These are phyloP conservation scores for Scutellaria barbata DNA, from an alignment of 257 asterid genomes.

Conservation along the genomic window DNA sequence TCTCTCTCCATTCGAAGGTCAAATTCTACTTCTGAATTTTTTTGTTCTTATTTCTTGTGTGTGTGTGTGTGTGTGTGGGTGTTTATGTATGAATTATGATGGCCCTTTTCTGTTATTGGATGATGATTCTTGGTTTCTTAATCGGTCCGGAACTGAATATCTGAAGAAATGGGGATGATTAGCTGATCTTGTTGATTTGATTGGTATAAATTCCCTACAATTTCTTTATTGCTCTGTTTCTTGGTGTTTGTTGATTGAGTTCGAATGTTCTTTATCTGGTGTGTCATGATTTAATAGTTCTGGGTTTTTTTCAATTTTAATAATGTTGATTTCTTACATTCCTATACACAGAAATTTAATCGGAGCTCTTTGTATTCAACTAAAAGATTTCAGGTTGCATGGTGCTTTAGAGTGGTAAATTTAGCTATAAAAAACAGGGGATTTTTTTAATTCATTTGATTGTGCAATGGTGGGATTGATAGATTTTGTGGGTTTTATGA, in stretches of 20 bases:
- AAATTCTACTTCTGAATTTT: too few relatives aligned
- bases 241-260: constrained; percentile 10
- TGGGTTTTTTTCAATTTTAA: neutral
- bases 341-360: neutral
- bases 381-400: constrained; percentile 8
- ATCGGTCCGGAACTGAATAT: constrained; percentile 14
- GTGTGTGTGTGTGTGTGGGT: too few relatives aligned
- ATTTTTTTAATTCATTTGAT: constrained; percentile 9
- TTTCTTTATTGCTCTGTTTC: constrained; percentile 24
- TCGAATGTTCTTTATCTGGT: constrained; percentile 7
- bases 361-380: neutral
- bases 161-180: neutral
- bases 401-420: constrained; percentile 16
- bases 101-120: neutral
- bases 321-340: neutral
- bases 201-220: neutral
- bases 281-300: neutral
- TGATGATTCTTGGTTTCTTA: constrained; percentile 1
- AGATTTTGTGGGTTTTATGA: constrained; percentile 7
- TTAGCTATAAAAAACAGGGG: neutral
- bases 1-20: neutral
- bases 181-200: neutral
- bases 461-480: constrained; percentile 8
- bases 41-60: too few relatives aligned
- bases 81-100: neutral